Percentiles rank a stretch among this genome's conserved stretches.
These are phyloP conservation scores for Stereocaulon alpinum DNA, from an alignment of 495 filamentous ascomycete species.

Conservation along the genomic window DNA sequence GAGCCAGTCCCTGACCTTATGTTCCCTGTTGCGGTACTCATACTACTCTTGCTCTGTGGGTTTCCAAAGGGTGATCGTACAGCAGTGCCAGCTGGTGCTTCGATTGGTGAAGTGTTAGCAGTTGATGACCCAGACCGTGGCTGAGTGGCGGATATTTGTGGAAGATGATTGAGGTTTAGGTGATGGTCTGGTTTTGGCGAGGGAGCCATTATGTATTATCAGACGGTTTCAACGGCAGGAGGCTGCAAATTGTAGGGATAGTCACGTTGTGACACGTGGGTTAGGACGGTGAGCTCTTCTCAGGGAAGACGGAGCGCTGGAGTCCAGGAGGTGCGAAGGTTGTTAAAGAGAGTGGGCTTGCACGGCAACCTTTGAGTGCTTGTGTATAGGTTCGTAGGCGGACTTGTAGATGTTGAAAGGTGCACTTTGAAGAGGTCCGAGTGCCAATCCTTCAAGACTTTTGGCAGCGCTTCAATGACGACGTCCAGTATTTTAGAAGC, in stretches of 20 bases:
- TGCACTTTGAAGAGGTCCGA: background rate
- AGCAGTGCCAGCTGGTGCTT: constrained; percentile 56
- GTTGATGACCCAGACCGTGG: constrained; percentile 78
- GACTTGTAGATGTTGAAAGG: background rate
- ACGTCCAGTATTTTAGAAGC: background rate
- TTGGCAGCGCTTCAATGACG: background rate
- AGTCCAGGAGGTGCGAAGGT: background rate
- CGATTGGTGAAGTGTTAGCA: constrained; percentile 76
- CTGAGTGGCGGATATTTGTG: constrained; percentile 61
- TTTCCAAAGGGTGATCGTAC: constrained; percentile 68
- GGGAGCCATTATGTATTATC: constrained; percentile 71
- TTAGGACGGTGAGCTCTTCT: background rate
- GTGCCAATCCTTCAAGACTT: background rate
- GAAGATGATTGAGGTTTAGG: constrained; percentile 68
- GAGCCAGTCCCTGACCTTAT: constrained; percentile 87
- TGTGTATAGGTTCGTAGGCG: background rate
- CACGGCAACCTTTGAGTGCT: background rate
- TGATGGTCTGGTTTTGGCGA: constrained; percentile 54
- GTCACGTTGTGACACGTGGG: constrained; percentile 8
- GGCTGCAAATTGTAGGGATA: background rate
- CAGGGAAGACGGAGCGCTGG: background rate
- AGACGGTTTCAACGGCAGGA: background rate
- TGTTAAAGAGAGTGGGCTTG: constrained; percentile 6
- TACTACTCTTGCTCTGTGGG: constrained; percentile 49
- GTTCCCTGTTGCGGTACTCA: constrained; percentile 59